These are phyloP conservation scores for Aspergillus pseudoterreus DNA, from an alignment of 2,329 filamentous ascomycete species.

Conservation along the genomic window DNA sequence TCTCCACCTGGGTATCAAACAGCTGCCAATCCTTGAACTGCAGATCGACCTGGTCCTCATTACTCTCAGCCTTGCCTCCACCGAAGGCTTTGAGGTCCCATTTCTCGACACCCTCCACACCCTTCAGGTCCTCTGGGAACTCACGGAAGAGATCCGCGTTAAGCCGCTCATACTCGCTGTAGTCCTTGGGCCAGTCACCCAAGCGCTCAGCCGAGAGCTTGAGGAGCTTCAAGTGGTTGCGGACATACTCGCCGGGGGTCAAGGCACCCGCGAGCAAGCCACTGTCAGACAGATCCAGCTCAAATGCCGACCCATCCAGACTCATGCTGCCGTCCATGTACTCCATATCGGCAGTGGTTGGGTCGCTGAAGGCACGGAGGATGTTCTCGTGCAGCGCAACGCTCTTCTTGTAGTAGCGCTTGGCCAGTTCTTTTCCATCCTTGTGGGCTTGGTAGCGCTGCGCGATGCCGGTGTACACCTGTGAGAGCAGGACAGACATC, in stretches of 20 bases:
- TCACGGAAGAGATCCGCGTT: slow-evolving; percentile 43
- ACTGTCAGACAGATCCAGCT: slow-evolving; percentile 3
- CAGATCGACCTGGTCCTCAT: slow-evolving; percentile 24
- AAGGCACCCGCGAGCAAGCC: not conserved
- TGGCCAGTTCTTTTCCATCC: slow-evolving; percentile 29
- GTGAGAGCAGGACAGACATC: slow-evolving; percentile 47
- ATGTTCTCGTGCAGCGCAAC: slow-evolving; percentile 37
- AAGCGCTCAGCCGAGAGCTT: slow-evolving; percentile 39
- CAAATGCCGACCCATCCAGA: slow-evolving; percentile 8
- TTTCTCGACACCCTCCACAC: slow-evolving; percentile 45
- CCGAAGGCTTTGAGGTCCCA: slow-evolving; percentile 47
- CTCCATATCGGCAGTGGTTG: slow-evolving; percentile 26
- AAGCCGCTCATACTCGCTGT: slow-evolving; percentile 46
- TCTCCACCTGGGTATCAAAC: slow-evolving; percentile 3
- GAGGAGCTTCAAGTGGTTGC: slow-evolving; percentile 36
- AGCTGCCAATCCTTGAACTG: slow-evolving; percentile 12
- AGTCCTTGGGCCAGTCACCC: slow-evolving; percentile 46
- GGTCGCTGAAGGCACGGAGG: slow-evolving; percentile 34
- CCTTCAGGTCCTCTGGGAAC: slow-evolving; percentile 40
- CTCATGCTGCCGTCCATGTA: slow-evolving; percentile 11
- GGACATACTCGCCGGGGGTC: slow-evolving; percentile 24
- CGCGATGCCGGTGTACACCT: slow-evolving; percentile 47
- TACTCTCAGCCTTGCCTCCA: slow-evolving; percentile 44
- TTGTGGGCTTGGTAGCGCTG: slow-evolving; percentile 34
- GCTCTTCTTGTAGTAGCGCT: slow-evolving; percentile 39